These are phyloP conservation scores for Pestalotiopsis fici DNA, from an alignment of 2,329 filamentous ascomycete species.

Conservation along the genomic window DNA sequence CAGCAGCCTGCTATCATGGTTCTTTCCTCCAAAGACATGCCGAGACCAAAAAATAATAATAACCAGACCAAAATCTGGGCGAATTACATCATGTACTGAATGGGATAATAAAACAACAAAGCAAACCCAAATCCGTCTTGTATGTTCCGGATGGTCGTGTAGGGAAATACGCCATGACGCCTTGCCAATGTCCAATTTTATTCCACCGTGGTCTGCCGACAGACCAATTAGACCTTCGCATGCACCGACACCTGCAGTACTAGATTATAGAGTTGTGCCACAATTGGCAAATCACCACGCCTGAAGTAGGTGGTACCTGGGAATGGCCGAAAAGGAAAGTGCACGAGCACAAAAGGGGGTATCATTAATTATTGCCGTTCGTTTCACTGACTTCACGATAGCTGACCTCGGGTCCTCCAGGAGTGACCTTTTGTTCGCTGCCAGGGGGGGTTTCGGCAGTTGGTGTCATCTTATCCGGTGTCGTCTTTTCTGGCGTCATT, in stretches of 20 bases:
- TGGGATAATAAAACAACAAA: not conserved
- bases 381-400: not conserved
- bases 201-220: not conserved
- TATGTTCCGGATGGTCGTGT: not conserved
- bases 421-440: not conserved
- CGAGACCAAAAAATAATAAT: not conserved
- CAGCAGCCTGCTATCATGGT: not conserved
- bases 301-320: not conserved
- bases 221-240: not conserved
- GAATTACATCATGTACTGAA: not conserved
- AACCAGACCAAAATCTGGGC: not conserved
- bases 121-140: not conserved
- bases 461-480: not conserved
- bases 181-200: not conserved
- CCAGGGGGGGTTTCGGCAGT: not conserved
- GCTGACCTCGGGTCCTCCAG: not conserved
- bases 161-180: not conserved
- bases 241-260: not conserved
- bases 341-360: not conserved
- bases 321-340: not conserved
- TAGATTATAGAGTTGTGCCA: not conserved
- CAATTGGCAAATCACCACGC: not conserved
- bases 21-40: not conserved
- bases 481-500: constrained; percentile 8
- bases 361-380: constrained; percentile 1